phyloP scores from a whole-genome alignment of 208 protist genomes.

The Leishmania guyanensis region DNA sequence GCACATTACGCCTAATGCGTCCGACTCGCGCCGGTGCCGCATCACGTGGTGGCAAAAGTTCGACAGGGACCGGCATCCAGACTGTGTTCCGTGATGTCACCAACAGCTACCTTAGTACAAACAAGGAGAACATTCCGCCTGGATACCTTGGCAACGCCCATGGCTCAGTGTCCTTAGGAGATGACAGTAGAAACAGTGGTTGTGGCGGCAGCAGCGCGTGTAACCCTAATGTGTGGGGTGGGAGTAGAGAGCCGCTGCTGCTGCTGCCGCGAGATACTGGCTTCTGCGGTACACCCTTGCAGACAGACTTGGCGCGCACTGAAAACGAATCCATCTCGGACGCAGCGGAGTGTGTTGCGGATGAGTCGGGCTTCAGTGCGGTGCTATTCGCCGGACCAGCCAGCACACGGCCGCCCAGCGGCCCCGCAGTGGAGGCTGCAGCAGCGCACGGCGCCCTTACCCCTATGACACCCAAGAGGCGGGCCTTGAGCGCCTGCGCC shows the following conservation, averaged over 20 bases:
- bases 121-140: slow-evolving; percentile 46
- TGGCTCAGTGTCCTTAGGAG: not conserved
- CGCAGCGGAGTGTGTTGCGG: not conserved
- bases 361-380: not conserved
- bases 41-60: not conserved
- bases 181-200: not conserved
- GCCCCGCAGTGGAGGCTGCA: not conserved
- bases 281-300: slow-evolving; percentile 15
- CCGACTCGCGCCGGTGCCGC: not conserved
- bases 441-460: not conserved
- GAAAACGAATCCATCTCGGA: not conserved
- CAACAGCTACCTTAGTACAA: slow-evolving; percentile 28
- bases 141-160: not conserved
- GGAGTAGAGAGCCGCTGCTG: not conserved
- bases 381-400: not conserved
- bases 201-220: not conserved
- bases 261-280: not conserved
- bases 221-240: not conserved
- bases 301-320: not conserved
- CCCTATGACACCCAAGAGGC: not conserved
- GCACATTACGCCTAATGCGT: not conserved
- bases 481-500: not conserved
- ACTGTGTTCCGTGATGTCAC: slow-evolving; percentile 43
- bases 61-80: slow-evolving; percentile 4
- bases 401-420: not conserved